Conservation (phyloP, 768 basidiomycete species). For the Pleurotus cornucopiae region DNA sequence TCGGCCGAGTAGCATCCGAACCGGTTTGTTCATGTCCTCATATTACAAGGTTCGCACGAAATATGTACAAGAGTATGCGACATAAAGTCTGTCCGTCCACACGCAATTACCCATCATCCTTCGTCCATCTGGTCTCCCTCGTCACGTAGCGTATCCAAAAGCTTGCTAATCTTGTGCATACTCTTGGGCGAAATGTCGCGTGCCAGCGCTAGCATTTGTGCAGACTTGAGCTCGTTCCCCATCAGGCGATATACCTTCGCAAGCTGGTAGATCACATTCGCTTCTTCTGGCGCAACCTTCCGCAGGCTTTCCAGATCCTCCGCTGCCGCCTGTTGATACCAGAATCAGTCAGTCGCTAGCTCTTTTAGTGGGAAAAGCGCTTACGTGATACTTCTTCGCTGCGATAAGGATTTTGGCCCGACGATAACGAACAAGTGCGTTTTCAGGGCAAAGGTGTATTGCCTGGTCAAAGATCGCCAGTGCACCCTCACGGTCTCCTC, state of each 20-base stretch:
- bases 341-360: neutral
- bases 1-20: slow-evolving; percentile 8
- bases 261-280: slow-evolving; percentile 94
- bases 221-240: slow-evolving; percentile 75
- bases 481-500: slow-evolving; percentile 72
- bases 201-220: slow-evolving; percentile 82
- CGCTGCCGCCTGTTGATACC: slow-evolving; percentile 42
- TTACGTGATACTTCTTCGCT: slow-evolving; percentile 78
- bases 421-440: slow-evolving; percentile 91
- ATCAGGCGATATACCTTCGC: slow-evolving; percentile 86
- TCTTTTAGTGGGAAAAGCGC: slow-evolving; percentile 19
- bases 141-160: slow-evolving; percentile 68
- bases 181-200: slow-evolving; percentile 94
- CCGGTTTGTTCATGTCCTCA: neutral
- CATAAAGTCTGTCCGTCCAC: neutral
- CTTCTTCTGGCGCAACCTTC: slow-evolving; percentile 87
- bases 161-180: slow-evolving; percentile 74
- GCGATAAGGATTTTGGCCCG: slow-evolving; percentile 88
- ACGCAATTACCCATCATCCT: slow-evolving; percentile 38
- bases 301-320: slow-evolving; percentile 77
- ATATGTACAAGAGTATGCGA: neutral
- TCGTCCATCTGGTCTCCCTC: slow-evolving; percentile 75
- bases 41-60: slow-evolving; percentile 4
- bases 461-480: slow-evolving; percentile 81
- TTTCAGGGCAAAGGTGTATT: slow-evolving; percentile 74